A percentile compares a stretch with the other conserved stretches of the same genome.
phyloP scores from a whole-genome alignment of 768 basidiomycete species.

The Pleurotus tuber-regium region DNA sequence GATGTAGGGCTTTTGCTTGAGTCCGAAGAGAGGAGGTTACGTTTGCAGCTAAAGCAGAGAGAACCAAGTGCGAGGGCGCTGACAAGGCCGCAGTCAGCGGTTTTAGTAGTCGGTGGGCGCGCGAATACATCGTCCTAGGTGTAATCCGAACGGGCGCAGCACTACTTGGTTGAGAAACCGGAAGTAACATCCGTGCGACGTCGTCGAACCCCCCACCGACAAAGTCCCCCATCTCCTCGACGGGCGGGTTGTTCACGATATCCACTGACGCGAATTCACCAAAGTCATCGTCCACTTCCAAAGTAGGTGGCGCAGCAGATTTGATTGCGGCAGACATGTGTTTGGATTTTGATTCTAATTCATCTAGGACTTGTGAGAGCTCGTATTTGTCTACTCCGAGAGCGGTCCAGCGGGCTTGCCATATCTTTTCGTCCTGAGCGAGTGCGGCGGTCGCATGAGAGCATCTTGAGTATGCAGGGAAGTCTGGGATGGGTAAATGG shows the following conservation, averaged over 20 bases:
- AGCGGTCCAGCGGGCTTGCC: constrained; percentile 71
- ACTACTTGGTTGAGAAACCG: constrained; percentile 11
- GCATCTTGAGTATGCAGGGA: constrained; percentile 70
- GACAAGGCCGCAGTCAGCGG: constrained; percentile 56
- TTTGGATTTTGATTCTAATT: constrained; percentile 48
- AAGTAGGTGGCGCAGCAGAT: constrained; percentile 55
- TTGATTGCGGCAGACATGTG: constrained; percentile 35
- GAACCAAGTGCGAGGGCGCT: constrained; percentile 63
- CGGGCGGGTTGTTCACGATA: constrained; percentile 23
- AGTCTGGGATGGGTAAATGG: constrained; percentile 75
- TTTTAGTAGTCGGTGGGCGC: constrained; percentile 62
- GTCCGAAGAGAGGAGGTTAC: constrained; percentile 38
- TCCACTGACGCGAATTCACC: constrained; percentile 74
- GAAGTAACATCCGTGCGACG: constrained; percentile 29
- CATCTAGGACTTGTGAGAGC: constrained; percentile 51
- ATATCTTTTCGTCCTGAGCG: constrained; percentile 69
- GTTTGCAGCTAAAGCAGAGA: constrained; percentile 54
- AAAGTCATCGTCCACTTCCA: constrained; percentile 81
- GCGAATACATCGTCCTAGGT: constrained; percentile 59
- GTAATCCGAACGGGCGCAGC: constrained; percentile 29
- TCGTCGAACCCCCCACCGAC: constrained; percentile 25
- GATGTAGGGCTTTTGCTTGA: constrained; percentile 67
- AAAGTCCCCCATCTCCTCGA: constrained; percentile 49
- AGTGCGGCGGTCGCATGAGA: constrained; percentile 64
- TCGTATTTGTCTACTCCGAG: constrained; percentile 48